These are phyloP conservation scores for Emergomyces orientalis DNA, from an alignment of 2,329 filamentous ascomycete species.

Conservation along the genomic window DNA sequence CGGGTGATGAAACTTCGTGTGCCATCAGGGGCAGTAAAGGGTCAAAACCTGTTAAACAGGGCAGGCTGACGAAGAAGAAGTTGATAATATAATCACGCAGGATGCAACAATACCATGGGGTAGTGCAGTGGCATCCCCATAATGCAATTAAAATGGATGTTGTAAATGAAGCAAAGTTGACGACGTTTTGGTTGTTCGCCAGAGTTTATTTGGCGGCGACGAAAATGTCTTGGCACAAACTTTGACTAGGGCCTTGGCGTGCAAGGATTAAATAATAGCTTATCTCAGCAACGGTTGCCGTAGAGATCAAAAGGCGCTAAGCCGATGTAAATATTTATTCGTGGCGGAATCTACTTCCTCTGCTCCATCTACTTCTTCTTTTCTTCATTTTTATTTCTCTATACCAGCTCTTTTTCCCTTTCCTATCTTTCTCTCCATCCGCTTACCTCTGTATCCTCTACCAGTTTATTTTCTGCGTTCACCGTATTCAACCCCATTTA, in stretches of 20 bases:
- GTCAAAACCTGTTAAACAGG: not conserved
- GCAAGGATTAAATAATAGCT: constrained; percentile 16
- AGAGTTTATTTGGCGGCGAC: not conserved
- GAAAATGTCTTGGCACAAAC: not conserved
- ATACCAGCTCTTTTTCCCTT: too few relatives aligned
- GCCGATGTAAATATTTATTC: constrained; percentile 31
- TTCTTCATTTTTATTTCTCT: too few relatives aligned
- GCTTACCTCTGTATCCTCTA: constrained; percentile 18
- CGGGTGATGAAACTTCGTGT: not conserved
- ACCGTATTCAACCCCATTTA: constrained; percentile 27
- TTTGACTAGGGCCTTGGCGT: constrained; percentile 1
- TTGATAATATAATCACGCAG: not conserved
- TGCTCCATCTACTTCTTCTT: constrained; percentile 14
- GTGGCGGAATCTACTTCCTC: constrained; percentile 14
- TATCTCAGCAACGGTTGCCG: constrained; percentile 28
- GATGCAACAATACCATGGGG: not conserved
- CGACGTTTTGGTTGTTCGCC: not conserved
- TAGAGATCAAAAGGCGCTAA: constrained; percentile 26
- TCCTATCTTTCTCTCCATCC: constrained; percentile 17
- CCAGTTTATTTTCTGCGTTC: constrained; percentile 22
- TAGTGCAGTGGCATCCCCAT: not conserved
- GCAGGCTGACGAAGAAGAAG: not conserved
- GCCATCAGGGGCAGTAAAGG: not conserved
- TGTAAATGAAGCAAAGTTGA: not conserved
- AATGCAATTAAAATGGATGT: not conserved